A percentile compares a stretch with the other conserved stretches of the same genome.
Evolutionary conservation across 2,329 filamentous ascomycete species (phyloP).

Genomic region (Xylariaceae sp.): DNA sequence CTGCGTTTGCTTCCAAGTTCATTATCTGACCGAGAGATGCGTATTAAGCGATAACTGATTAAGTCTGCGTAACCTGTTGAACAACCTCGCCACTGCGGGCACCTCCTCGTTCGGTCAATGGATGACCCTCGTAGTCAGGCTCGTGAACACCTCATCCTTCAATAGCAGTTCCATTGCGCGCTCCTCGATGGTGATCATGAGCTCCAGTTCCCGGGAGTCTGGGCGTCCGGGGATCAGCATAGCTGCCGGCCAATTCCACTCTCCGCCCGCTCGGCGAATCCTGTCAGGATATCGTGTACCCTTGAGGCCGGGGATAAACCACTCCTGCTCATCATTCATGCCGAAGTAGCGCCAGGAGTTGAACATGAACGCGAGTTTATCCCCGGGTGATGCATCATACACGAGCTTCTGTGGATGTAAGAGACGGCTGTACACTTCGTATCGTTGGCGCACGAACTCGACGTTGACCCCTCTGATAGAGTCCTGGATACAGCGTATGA

Average conservation of each 20-base stretch:
- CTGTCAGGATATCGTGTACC: neutral
- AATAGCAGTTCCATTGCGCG: constrained; percentile 3
- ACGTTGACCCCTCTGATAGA: constrained; percentile 1
- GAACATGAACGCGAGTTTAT: constrained; percentile 1
- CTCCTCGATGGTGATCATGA: constrained; percentile 9
- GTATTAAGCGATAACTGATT: neutral
- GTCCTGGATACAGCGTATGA: constrained; percentile 1
- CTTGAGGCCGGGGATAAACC: neutral
- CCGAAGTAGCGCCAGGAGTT: constrained; percentile 13
- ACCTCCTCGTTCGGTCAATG: neutral
- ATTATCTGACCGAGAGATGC: neutral
- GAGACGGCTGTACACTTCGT: neutral
- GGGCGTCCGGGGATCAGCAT: constrained; percentile 7
- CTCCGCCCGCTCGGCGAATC: neutral
- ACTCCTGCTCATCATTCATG: constrained; percentile 3
- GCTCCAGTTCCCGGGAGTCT: neutral
- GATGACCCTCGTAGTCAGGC: neutral
- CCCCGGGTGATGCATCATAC: neutral
- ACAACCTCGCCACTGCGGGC: neutral
- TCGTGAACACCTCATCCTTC: constrained; percentile 2
- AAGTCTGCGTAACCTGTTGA: neutral
- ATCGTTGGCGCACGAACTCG: constrained; percentile 2
- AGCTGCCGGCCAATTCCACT: constrained; percentile 3
- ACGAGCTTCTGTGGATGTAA: constrained; percentile 1
- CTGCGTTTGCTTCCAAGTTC: neutral